A percentile compares a stretch with the other conserved stretches of the same genome.
phyloP scores from a whole-genome alignment of 2,329 filamentous ascomycete genomes.

The Pseudogymnoascus sp. region DNA sequence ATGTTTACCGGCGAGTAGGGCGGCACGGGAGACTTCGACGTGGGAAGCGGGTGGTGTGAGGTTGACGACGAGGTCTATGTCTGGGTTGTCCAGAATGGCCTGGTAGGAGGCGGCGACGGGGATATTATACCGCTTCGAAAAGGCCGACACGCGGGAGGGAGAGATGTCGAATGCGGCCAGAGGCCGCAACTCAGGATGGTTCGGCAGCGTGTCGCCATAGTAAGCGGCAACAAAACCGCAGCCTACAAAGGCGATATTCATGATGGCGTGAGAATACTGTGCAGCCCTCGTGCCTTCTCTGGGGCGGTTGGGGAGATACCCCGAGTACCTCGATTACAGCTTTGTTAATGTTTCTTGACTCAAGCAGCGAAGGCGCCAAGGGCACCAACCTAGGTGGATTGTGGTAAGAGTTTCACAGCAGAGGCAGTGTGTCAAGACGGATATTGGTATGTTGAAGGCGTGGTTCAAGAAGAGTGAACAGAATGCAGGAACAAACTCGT shows the following conservation, averaged over 20 bases:
- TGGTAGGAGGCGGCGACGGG: not conserved
- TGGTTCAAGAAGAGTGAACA: not conserved
- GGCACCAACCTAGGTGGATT: not conserved
- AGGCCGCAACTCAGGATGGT: not conserved
- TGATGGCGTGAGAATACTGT: not conserved
- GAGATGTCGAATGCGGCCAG: not conserved
- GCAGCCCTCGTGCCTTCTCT: not conserved
- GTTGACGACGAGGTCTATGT: not conserved
- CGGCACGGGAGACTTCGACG: not conserved
- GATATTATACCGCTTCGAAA: not conserved
- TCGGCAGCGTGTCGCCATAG: not conserved
- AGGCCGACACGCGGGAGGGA: not conserved
- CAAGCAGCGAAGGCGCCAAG: not conserved
- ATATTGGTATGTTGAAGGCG: not conserved
- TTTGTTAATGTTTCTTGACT: not conserved
- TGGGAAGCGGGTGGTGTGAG: not conserved
- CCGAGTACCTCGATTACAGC: not conserved
- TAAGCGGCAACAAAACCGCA: not conserved
- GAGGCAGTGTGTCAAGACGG: not conserved
- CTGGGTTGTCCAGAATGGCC: not conserved
- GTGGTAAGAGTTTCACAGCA: not conserved
- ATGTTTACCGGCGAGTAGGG: not conserved
- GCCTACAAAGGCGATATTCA: not conserved
- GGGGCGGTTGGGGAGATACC: not conserved
- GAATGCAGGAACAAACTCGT: not conserved